Base-by-base conservation (phyloP, 2,329 filamentous ascomycete species). In the Calonectria pseudoreteaudii region DNA sequence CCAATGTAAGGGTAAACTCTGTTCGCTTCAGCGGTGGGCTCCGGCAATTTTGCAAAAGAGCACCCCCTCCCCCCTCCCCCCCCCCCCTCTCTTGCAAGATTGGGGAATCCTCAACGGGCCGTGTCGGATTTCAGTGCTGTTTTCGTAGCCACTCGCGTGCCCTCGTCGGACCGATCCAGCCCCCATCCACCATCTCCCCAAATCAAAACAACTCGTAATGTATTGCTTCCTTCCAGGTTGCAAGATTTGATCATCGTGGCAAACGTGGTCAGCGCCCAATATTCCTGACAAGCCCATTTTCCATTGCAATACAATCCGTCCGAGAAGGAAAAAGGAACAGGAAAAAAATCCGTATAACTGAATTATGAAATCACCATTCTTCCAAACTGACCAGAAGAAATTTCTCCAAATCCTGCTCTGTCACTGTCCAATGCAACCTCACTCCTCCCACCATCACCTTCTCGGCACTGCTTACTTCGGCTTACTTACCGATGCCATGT, bases 401-500 rank as follows among this genome's bases (percentile, higher is more conserved):
- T 30, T 31, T 44, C 60, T 47, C 36, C 60, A 64, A 68, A 49
- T 49, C 58, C 47, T 68, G 31, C 11, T 58, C 53, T 23, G n/a
- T 49, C 56, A 30, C 47, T 28, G 34, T 58, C 44, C 47, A 36
- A 66, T 60, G 36, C 16, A 52, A 56, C 66, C 66, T 23, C 65
- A 16, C 36, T 53, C 47, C 49, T 26, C 53, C 5, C 31, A 36
- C 16, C 30, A 41, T 66, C 44, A 20, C 28, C 56, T n/a, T 41
- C 69, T 50, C 47, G n/a, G 36, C 34, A 53, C 44, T 56, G 49
- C 56, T 47, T 56, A 68, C 56, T 53, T 56, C 65, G 53, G 53
- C 38, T 49, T 68, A 47, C 70, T 60, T 68, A 64, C 70, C 64
- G 70, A 72, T 58, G 65, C 70, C 70, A 72, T 68, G 70, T 72